Conservation (phyloP, 768 basidiomycete genomes). For the Termitomyces sp. region DNA sequence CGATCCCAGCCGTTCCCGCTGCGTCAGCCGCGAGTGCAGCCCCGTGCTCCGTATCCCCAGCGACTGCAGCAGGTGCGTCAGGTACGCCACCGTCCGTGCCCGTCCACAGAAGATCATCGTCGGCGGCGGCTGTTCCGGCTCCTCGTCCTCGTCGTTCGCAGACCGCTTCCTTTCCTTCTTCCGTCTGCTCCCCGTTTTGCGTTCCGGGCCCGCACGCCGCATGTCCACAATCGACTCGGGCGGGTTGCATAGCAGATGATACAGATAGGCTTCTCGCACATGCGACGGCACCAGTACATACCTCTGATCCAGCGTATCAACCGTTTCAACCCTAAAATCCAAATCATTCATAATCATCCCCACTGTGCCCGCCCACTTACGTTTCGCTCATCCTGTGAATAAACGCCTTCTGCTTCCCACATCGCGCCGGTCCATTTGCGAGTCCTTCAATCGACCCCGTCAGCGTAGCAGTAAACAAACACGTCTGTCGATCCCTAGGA, state of each 20-base stretch:
- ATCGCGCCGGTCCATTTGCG: conserved; percentile 62
- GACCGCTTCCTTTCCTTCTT: conserved; percentile 25
- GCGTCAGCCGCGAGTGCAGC: conserved; percentile 89
- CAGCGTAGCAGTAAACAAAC: conserved; percentile 94
- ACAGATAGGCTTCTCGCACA: conserved; percentile 89
- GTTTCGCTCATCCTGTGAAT: conserved; percentile 70
- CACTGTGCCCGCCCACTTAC: conserved; percentile 36
- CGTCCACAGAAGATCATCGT: conserved; percentile 93
- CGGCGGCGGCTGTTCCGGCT: conserved; percentile 76
- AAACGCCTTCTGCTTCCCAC: conserved; percentile 84
- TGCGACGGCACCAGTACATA: conserved; percentile 94
- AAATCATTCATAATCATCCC: background rate
- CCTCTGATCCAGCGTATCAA: conserved; percentile 72
- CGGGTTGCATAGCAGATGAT: conserved; percentile 83
- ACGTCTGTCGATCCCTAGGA: conserved; percentile 88
- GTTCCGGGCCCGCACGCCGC: conserved; percentile 57
- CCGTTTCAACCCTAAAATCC: conserved; percentile 67
- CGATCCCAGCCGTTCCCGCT: conserved; percentile 81
- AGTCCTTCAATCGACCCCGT: conserved; percentile 81
- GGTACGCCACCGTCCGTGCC: conserved; percentile 84
- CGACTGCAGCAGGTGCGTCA: conserved; percentile 73
- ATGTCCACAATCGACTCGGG: conserved; percentile 71
- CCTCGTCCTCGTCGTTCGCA: conserved; percentile 38
- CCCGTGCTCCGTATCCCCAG: conserved; percentile 81
- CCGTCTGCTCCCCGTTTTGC: conserved; percentile 18